Percentiles rank a stretch among this genome's conserved stretches.
Evolutionary conservation across 116 monocot genomes (phyloP).

Genomic region (Cymodocea nodosa): DNA sequence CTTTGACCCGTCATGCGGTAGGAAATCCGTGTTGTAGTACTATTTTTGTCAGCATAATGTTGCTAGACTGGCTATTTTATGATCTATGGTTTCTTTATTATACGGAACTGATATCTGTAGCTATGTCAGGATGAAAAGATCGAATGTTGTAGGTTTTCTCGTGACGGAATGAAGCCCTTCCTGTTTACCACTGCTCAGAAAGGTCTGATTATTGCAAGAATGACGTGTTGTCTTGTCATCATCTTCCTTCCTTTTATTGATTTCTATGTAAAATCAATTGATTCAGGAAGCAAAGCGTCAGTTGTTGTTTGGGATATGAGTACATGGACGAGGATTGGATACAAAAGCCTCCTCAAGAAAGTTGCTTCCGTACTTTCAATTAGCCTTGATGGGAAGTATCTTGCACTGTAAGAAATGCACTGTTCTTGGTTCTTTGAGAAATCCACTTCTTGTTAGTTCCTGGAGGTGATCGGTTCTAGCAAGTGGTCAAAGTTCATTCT

Average conservation of each 20-base stretch:
- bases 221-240: not conserved
- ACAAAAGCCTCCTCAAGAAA: constrained; percentile 66
- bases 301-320: constrained; percentile 86
- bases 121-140: constrained; percentile 68
- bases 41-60: not conserved
- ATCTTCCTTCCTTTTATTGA: not conserved
- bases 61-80: not conserved
- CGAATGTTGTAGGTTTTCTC: constrained; percentile 89
- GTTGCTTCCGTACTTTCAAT: constrained; percentile 66
- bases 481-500: not conserved
- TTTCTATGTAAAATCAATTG: not conserved
- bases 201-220: constrained; percentile 21
- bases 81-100: not conserved
- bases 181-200: constrained; percentile 67
- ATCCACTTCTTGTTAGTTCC: not conserved
- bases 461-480: not conserved
- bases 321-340: constrained; percentile 76
- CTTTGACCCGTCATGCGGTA: constrained; percentile 66
- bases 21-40: not conserved
- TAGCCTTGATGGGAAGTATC: constrained; percentile 94
- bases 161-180: constrained; percentile 79
- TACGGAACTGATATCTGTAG: not conserved
- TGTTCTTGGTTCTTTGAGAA: not conserved
- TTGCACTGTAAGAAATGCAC: constrained; percentile 65
- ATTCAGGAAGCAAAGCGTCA: constrained; percentile 36